phyloP scores from a whole-genome alignment of 2,329 filamentous ascomycete genomes.

The Thelonectria rubi region DNA sequence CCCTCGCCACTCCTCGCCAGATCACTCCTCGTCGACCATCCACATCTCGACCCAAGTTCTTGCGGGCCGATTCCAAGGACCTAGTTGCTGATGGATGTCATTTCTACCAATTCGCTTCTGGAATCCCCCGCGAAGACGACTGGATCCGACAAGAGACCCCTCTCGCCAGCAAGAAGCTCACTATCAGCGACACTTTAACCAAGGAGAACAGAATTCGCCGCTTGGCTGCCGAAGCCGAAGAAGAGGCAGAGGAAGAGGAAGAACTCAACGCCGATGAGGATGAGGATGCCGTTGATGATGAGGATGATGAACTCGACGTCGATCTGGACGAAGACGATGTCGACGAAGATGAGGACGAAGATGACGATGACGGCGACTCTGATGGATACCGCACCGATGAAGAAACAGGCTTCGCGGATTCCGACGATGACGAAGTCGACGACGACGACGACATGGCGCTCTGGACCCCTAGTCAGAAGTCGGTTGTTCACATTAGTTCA shows the following conservation, averaged over 20 bases:
- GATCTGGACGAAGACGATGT: constrained; percentile 61
- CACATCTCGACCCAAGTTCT: constrained; percentile 53
- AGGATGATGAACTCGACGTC: constrained; percentile 58
- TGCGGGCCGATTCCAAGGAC: constrained; percentile 61
- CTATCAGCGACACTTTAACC: constrained; percentile 86
- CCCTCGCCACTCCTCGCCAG: constrained; percentile 38
- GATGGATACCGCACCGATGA: constrained; percentile 81
- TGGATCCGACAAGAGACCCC: constrained; percentile 81
- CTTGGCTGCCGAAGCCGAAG: constrained; percentile 88
- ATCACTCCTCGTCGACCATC: constrained; percentile 37
- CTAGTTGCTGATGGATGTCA: constrained; percentile 64
- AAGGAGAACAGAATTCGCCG: constrained; percentile 91
- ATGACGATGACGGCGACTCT: constrained; percentile 64
- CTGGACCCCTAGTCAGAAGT: constrained; percentile 60
- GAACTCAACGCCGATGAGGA: constrained; percentile 56
- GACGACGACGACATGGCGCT: constrained; percentile 74
- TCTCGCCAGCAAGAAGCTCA: constrained; percentile 75
- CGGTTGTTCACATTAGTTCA: constrained; percentile 49
- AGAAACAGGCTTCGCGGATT: constrained; percentile 73
- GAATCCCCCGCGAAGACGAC: constrained; percentile 82
- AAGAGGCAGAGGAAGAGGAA: constrained; percentile 84
- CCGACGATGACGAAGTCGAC: constrained; percentile 72
- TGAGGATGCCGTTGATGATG: constrained; percentile 53
- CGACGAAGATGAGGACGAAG: constrained; percentile 61
- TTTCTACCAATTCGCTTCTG: constrained; percentile 94